These are phyloP conservation scores for Oenanthe sinensis DNA, from an alignment of 129 eudicot species.

Conservation along the genomic window DNA sequence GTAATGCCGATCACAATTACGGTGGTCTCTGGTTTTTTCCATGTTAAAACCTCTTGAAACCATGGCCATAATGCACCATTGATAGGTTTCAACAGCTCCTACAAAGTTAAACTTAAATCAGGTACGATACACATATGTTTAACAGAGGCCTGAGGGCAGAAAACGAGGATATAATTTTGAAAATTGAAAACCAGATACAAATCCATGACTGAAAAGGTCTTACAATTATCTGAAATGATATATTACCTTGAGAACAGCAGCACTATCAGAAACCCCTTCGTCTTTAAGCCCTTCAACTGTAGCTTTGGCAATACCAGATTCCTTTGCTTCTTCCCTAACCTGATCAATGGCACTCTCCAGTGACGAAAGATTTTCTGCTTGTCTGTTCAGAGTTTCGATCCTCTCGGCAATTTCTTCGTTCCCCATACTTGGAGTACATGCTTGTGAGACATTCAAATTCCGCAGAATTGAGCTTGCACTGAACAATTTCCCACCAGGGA, in stretches of 20 bases:
- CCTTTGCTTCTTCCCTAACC: constrained; percentile 73
- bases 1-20: constrained; percentile 24
- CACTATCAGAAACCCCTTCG: constrained; percentile 75
- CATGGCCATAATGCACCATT: constrained; percentile 25
- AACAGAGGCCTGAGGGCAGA: not conserved
- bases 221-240: not conserved
- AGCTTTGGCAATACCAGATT: constrained; percentile 55
- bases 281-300: constrained; percentile 62
- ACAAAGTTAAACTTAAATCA: not conserved
- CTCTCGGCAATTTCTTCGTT: constrained; percentile 11
- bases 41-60: constrained; percentile 44
- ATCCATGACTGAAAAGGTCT: not conserved
- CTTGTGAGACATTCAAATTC: constrained; percentile 45
- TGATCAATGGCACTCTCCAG: constrained; percentile 55
- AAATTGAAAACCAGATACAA: not conserved
- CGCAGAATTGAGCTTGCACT: constrained; percentile 74
- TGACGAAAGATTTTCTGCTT: constrained; percentile 34
- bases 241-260: constrained; percentile 59
- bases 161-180: not conserved
- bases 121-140: not conserved
- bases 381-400: constrained; percentile 14
- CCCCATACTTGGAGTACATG: constrained; percentile 13
- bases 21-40: constrained; percentile 65
- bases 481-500: constrained; percentile 43
- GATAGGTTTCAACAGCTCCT: constrained; percentile 70